Evolutionary conservation across 1,284 basidiomycete species (phyloP), one percentile per base, ranked within the genome.

Genomic region (Salmacisia buchloeana): DNA sequence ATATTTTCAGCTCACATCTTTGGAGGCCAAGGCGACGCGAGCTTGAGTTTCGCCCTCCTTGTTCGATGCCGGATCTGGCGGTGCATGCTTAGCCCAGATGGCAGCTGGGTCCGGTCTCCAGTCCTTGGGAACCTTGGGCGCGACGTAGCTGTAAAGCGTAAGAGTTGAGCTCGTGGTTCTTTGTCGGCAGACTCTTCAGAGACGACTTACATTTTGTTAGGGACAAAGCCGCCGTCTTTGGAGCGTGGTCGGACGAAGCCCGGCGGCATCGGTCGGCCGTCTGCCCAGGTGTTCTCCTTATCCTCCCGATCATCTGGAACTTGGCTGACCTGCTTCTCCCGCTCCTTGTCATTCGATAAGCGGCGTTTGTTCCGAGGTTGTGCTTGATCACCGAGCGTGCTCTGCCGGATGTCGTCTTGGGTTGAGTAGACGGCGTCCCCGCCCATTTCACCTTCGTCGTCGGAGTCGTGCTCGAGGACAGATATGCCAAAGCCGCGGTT

Each of bases 401-500:
- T 67, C 6, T 54, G 29, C 3, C 54, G 57, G 23, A 69, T 69
- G 35, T 52, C 29, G 9, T 62, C 39, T 3, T 12, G 78, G 66
- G 39, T 71, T 43, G 45, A 80, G 62, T 69, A 71, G 25, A 69
- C 45, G 39, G 66, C 59, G 38, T 58, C 94, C 0, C 93, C 84
- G 72, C 93, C 91, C 29, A 92, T 70, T 72, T 94, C 91, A 73
- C 94, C 92, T 61, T 94, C 91, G 52, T 92, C 91, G 0, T 88
- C 63, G 5, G 59, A 61, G n/a, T 61, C 89, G 62, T 91, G 89
- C 73, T 92, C 92, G 45, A 90, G 80, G 1, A 88, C 90, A n/a
- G 90, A 90, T 3, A 92, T 82, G 29, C 91, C 91, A 73, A 92
- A 92, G 23, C 58, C 61, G 21, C 66, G 61, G 27, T 49, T 63